Conservation (phyloP, 345 rosid species). For the Fremontodendron californicum region DNA sequence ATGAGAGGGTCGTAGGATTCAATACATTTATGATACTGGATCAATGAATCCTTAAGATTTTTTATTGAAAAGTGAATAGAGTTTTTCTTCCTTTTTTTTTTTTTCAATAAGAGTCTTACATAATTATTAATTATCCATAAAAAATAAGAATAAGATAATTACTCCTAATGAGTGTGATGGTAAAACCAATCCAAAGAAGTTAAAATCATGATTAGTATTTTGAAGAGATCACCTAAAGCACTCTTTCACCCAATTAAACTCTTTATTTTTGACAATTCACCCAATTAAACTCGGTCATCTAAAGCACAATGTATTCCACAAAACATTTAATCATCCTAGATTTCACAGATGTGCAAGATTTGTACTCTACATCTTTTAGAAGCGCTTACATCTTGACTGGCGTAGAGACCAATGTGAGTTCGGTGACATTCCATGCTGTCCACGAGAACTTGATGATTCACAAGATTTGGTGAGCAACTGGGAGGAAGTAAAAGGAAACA, state of each 20-base stretch:
- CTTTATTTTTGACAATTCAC: neutral
- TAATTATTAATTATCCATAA: neutral
- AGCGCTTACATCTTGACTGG: constrained; percentile 78
- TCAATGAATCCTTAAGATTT: neutral
- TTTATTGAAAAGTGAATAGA: too few relatives aligned
- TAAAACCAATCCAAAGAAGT: neutral
- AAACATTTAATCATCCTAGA: neutral
- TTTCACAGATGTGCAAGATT: neutral
- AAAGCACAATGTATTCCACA: neutral
- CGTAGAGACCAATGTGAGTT: constrained; percentile 86
- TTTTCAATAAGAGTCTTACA: neutral
- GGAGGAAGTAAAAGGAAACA: constrained; percentile 16
- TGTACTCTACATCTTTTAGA: neutral
- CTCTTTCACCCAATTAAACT: neutral
- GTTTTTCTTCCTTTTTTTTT: too few relatives aligned
- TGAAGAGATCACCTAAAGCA: neutral
- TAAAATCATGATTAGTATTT: neutral
- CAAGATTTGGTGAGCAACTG: constrained; percentile 92
- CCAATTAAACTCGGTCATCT: constrained; percentile 1
- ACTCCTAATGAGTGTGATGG: neutral
- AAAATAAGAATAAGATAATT: too few relatives aligned
- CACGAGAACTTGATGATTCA: constrained; percentile 74
- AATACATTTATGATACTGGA: neutral
- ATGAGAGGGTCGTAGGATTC: neutral
- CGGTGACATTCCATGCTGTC: constrained; percentile 81